Base-by-base conservation (phyloP, 2,329 filamentous ascomycete genomes). In the Chrysoporthe puriensis region DNA sequence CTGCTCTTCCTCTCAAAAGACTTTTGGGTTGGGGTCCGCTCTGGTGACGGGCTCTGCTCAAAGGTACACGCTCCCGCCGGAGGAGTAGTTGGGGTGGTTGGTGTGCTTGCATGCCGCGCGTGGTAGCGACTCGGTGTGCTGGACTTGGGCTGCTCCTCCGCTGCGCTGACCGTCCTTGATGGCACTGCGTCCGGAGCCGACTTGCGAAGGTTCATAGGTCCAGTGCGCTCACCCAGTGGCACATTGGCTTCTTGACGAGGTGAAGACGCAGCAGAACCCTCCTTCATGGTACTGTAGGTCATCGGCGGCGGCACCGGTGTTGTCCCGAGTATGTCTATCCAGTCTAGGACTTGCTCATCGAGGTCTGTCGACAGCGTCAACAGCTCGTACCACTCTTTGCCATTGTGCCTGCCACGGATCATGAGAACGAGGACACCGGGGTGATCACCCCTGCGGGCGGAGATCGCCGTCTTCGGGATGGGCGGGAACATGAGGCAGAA, bases 401-500 rank as follows among this genome's bases (percentile, higher is more conserved):
- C 86, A 48, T 88, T 86, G 70, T 86, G 79, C 2, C 82, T 82
- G 52, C 93, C 94, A 68, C 93, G 89, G 65, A 97, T 85, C 94
- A 98, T 97, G 68, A 97, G 82, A 9, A 97, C 85, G 70, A 98
- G 85, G 72, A 96, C 90, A 40, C 88, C 86, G 63, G 86, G 83
- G 48, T 81, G 77, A 48, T 94, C 90, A 14, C 94, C 94, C 69
- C 85, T 88, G 50, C 95, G 89, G 62, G 94, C 93, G 14, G 96
- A 98, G 26, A 97, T 85, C 69, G 88, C 85, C 46, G 85, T 83
- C 71, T 88, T 84, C 21, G 90, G 84, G n/a, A 97, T 84, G 0
- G 96, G 95, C n/a, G 94, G 91, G 74, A 99, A 97, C 0, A 99
- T 85, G 4, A 99, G 85, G 89, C 93, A 98, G 40, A 84, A 82